Percentiles rank a stretch among this genome's conserved stretches.
These are phyloP conservation scores for Scolecobasidium constrictum DNA, from an alignment of 2,329 filamentous ascomycete genomes.

Conservation along the genomic window DNA sequence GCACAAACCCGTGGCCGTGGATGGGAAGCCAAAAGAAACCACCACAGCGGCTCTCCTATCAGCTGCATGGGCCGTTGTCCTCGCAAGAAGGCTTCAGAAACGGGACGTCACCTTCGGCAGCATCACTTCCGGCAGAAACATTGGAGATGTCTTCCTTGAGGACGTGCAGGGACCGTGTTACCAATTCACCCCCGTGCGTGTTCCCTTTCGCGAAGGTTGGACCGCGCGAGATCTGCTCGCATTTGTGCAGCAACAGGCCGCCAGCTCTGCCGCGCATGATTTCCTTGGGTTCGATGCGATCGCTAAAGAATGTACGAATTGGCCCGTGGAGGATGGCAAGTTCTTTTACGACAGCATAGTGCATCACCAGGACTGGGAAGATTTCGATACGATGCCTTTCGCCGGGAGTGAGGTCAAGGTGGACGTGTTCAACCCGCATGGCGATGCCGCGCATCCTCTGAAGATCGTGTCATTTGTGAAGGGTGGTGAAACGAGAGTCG, in stretches of 20 bases:
- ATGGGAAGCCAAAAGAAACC: constrained; percentile 39
- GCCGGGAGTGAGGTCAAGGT: constrained; percentile 23
- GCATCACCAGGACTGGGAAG: constrained; percentile 34
- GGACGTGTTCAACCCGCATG: constrained; percentile 46
- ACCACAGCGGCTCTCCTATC: constrained; percentile 57
- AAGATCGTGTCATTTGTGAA: constrained; percentile 51
- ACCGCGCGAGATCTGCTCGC: constrained; percentile 22
- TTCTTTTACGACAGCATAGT: constrained; percentile 30
- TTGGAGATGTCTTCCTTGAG: constrained; percentile 44
- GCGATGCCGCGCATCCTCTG: constrained; percentile 32
- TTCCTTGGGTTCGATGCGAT: constrained; percentile 26
- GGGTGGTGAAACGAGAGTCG: constrained; percentile 41
- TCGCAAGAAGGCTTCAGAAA: constrained; percentile 42
- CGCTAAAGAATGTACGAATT: constrained; percentile 22
- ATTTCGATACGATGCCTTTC: constrained; percentile 46
- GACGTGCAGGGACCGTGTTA: constrained; percentile 54
- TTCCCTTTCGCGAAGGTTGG: constrained; percentile 42
- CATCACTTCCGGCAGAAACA: constrained; percentile 54
- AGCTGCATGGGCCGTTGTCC: constrained; percentile 53
- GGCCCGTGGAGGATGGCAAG: constrained; percentile 16
- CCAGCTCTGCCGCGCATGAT: constrained; percentile 23
- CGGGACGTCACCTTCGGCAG: constrained; percentile 55
- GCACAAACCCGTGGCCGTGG: constrained; percentile 25
- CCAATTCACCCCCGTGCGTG: constrained; percentile 55
- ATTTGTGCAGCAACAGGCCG: constrained; percentile 24